phyloP scores from a whole-genome alignment of 2,329 filamentous ascomycete genomes.

The Aspergillus fijiensis region DNA sequence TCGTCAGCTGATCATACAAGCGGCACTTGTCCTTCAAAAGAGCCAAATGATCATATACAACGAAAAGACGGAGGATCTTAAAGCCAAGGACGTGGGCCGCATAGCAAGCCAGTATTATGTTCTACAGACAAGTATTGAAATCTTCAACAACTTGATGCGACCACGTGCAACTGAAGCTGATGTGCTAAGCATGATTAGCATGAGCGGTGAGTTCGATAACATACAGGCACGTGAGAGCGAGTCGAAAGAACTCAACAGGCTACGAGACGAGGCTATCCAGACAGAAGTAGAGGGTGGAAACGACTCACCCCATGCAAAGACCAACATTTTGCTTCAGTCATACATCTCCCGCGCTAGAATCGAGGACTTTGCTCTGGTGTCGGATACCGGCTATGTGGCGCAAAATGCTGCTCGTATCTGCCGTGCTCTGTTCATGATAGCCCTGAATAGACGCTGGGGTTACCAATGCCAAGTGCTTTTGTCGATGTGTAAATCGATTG shows the following conservation, averaged over 20 bases:
- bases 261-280: slow-evolving; percentile 69
- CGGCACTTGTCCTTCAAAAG: slow-evolving; percentile 80
- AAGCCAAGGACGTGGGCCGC: slow-evolving; percentile 90
- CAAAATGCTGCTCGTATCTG: slow-evolving; percentile 96
- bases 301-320: slow-evolving; percentile 77
- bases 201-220: slow-evolving; percentile 97
- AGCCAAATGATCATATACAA: slow-evolving; percentile 99
- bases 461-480: slow-evolving; percentile 90
- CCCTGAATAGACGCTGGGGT: slow-evolving; percentile 91
- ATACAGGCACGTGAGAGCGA: slow-evolving; percentile 90
- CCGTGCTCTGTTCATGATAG: slow-evolving; percentile 94
- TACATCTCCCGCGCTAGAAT: slow-evolving; percentile 86
- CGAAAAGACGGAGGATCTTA: slow-evolving; percentile 85
- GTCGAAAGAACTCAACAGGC: slow-evolving; percentile 75
- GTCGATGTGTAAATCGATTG: slow-evolving; percentile 93
- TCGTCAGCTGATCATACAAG: slow-evolving; percentile 81
- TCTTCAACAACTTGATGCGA: slow-evolving; percentile 95
- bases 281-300: slow-evolving; percentile 74
- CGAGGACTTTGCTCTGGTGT: slow-evolving; percentile 90
- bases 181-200: slow-evolving; percentile 91
- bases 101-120: slow-evolving; percentile 99
- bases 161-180: slow-evolving; percentile 85
- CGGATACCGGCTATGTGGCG: slow-evolving; percentile 90
- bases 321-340: slow-evolving; percentile 89
- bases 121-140: slow-evolving; percentile 85